These are phyloP conservation scores for Cryoendolithus antarcticus DNA, from an alignment of 2,329 filamentous ascomycete genomes.

Conservation along the genomic window DNA sequence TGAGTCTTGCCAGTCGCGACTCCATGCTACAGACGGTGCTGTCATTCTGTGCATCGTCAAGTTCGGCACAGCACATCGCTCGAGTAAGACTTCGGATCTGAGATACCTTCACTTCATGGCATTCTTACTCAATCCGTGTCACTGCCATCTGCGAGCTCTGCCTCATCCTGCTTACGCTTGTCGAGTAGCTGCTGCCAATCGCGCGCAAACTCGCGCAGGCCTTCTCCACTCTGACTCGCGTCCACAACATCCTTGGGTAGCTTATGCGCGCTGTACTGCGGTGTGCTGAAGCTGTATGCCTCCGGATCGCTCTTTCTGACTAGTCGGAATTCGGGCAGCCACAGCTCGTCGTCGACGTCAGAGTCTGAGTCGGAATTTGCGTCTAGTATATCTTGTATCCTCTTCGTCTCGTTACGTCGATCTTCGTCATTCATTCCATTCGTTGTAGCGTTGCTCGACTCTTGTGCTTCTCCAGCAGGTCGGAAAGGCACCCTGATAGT, in stretches of 20 bases:
- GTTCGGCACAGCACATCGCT: no score
- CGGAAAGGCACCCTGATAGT: constrained; percentile 5
- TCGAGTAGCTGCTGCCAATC: constrained; percentile 37
- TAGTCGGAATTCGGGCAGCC: constrained; percentile 66
- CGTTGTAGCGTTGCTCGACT: constrained; percentile 1
- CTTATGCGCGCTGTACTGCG: constrained; percentile 91
- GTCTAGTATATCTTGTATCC: background rate
- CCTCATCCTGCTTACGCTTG: constrained; percentile 26
- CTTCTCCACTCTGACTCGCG: constrained; percentile 47
- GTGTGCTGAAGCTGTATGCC: constrained; percentile 71
- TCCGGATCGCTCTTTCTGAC: constrained; percentile 77
- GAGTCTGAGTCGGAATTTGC: constrained; percentile 21
- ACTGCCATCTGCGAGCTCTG: constrained; percentile 17
- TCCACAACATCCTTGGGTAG: constrained; percentile 84
- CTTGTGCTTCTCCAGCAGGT: background rate
- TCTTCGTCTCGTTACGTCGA: constrained; percentile 6
- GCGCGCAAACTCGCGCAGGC: constrained; percentile 60
- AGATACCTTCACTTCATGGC: no score
- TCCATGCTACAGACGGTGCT: no score
- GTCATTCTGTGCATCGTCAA: no score
- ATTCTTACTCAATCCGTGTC: constrained; percentile 15
- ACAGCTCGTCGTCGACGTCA: constrained; percentile 43
- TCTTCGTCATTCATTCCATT: background rate
- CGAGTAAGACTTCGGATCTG: no score
- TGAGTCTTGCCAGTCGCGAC: no score